phyloP scores from a whole-genome alignment of 1,139 yeast genomes.

The Suhomyces choctaworum region DNA sequence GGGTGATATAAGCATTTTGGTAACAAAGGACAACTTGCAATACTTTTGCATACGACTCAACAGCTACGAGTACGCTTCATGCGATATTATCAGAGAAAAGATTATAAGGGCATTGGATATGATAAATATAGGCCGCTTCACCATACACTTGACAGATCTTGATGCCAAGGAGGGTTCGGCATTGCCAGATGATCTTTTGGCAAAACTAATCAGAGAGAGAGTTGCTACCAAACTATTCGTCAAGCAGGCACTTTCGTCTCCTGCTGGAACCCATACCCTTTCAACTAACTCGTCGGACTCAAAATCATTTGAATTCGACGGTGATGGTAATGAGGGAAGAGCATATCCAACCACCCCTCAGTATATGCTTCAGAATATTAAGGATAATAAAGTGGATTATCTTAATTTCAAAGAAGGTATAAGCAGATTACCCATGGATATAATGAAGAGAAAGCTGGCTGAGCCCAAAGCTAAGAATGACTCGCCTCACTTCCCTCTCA shows the following conservation, averaged over 20 bases:
- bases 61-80: conserved; percentile 12
- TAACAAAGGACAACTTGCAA: conserved; percentile 57
- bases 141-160: conserved; percentile 72
- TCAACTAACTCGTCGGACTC: conserved; percentile 51
- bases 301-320: conserved; percentile 47
- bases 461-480: conserved; percentile 6
- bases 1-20: conserved; percentile 36
- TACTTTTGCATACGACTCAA: conserved; percentile 50
- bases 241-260: conserved; percentile 40
- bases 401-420: conserved; percentile 58
- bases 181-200: conserved; percentile 49
- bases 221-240: conserved; percentile 46
- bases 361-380: conserved; percentile 45
- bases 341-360: conserved; percentile 63
- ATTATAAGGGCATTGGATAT: conserved; percentile 44
- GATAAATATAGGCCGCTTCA: conserved; percentile 38
- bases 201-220: conserved; percentile 31
- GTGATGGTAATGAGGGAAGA: conserved; percentile 38
- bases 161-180: conserved; percentile 64
- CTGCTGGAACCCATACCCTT: conserved; percentile 33
- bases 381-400: conserved; percentile 52
- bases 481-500: conserved; percentile 21
- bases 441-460: background rate
- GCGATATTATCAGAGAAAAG: conserved; percentile 30
- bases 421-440: conserved; percentile 18